Conservation (phyloP, 176 grass and related monocot species). For the Chloris gayana region DNA sequence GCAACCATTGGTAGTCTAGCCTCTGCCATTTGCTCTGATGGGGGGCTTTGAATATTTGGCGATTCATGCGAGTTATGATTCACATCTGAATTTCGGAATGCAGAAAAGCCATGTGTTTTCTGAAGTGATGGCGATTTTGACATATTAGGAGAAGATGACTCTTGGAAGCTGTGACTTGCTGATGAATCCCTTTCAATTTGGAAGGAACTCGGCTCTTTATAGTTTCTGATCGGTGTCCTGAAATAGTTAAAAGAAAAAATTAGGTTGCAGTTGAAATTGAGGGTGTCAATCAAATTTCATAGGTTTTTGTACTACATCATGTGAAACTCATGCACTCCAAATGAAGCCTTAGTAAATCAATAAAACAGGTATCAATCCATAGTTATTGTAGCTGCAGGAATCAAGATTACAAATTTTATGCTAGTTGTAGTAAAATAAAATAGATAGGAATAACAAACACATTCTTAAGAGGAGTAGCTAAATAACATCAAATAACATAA, state of each 20-base stretch:
- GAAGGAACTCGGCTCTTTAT: constrained; percentile 64
- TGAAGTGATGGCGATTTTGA: constrained; percentile 95
- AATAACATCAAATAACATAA: not conserved
- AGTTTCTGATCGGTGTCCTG: constrained; percentile 88
- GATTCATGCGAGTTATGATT: constrained; percentile 84
- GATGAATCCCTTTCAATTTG: constrained; percentile 83
- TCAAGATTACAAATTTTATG: constrained; percentile 9
- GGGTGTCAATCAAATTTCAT: not conserved
- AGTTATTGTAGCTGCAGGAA: not conserved
- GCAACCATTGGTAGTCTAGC: constrained; percentile 55
- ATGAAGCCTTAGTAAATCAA: not conserved
- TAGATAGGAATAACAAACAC: not conserved
- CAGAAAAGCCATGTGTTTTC: constrained; percentile 72
- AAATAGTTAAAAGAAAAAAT: constrained; percentile 40
- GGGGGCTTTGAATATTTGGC: constrained; percentile 85
- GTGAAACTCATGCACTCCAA: not conserved
- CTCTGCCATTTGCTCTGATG: constrained; percentile 82
- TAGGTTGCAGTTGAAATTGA: not conserved
- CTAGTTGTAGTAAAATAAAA: constrained; percentile 10
- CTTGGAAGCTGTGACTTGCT: constrained; percentile 79
- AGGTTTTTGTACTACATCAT: not conserved
- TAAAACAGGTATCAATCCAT: constrained; percentile 11
- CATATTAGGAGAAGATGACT: constrained; percentile 92
- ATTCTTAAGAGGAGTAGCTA: not conserved
- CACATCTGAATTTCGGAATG: constrained; percentile 71